These are phyloP conservation scores for Umbelopsis sp. DNA, from an alignment of 192 early-diverging fungal species.

Conservation along the genomic window DNA sequence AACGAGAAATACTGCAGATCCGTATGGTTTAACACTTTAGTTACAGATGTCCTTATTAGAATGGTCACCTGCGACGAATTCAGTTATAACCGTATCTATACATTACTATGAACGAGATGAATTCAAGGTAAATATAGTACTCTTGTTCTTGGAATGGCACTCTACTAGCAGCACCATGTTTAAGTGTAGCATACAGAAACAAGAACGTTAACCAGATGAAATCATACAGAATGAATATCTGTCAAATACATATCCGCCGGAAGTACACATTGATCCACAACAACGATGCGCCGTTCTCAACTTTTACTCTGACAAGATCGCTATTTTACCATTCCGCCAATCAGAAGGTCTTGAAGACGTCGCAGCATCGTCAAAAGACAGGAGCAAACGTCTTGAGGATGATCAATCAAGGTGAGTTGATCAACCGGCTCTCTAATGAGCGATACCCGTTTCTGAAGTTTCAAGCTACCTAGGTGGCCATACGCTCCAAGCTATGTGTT, in stretches of 20 bases:
- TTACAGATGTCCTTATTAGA: constrained; percentile 89
- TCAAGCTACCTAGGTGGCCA: constrained; percentile 49
- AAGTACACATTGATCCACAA: constrained; percentile 79
- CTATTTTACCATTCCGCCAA: constrained; percentile 85
- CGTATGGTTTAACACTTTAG: neutral
- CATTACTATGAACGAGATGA: constrained; percentile 97
- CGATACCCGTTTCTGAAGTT: neutral
- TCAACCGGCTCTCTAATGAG: neutral
- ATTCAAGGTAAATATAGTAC: constrained; percentile 61
- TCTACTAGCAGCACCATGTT: neutral
- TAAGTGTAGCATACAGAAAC: neutral
- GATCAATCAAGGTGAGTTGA: constrained; percentile 55
- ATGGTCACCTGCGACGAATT: constrained; percentile 72
- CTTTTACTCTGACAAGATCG: constrained; percentile 88
- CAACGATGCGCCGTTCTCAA: constrained; percentile 85
- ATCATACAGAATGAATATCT: constrained; percentile 64
- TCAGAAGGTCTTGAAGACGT: constrained; percentile 49
- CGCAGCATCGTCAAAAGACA: neutral
- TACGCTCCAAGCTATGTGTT: constrained; percentile 77
- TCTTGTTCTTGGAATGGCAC: neutral
- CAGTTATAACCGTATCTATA: constrained; percentile 89
- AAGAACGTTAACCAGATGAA: neutral
- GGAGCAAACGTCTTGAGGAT: constrained; percentile 48
- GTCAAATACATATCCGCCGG: constrained; percentile 62
- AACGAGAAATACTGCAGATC: neutral